A percentile compares a stretch with the other conserved stretches of the same genome.
phyloP scores from a whole-genome alignment of 2,329 filamentous ascomycete species.

The Scytalidium sp. region DNA sequence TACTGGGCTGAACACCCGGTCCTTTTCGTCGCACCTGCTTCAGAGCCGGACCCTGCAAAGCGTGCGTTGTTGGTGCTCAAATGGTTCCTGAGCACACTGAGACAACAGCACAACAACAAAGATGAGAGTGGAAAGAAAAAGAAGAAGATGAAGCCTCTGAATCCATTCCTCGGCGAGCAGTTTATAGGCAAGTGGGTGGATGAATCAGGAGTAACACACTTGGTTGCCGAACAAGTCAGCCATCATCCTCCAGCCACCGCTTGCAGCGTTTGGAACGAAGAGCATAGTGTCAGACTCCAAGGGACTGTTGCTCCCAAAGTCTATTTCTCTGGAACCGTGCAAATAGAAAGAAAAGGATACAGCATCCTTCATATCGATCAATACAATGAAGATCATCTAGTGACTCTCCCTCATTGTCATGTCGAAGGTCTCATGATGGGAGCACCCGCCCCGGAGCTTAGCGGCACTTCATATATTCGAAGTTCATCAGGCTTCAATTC shows the following conservation, averaged over 20 bases:
- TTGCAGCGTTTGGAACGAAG: conserved; percentile 84
- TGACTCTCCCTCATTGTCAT: conserved; percentile 86
- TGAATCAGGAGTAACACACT: conserved; percentile 72
- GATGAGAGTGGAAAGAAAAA: conserved; percentile 70
- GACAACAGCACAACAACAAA: conserved; percentile 69
- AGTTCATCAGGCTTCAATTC: conserved; percentile 83
- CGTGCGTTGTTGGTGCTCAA: conserved; percentile 83
- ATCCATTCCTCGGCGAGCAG: conserved; percentile 91
- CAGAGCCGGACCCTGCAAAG: conserved; percentile 75
- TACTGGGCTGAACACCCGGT: conserved; percentile 79
- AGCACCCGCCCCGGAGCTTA: conserved; percentile 84
- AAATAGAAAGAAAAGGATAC: conserved; percentile 91
- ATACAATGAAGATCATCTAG: conserved; percentile 65
- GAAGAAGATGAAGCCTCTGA: conserved; percentile 95
- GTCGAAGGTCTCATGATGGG: conserved; percentile 88
- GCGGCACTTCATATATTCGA: conserved; percentile 77
- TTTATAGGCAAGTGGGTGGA: conserved; percentile 91
- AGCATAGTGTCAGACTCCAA: conserved; percentile 69
- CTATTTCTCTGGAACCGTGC: conserved; percentile 88
- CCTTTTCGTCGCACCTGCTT: conserved; percentile 77
- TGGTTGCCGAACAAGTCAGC: conserved; percentile 91
- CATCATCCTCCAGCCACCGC: conserved; percentile 95
- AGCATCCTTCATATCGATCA: conserved; percentile 73
- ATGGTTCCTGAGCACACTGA: conserved; percentile 93
- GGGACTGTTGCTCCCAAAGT: conserved; percentile 96